Conservation (phyloP, 2,329 filamentous ascomycete genomes). For the Cladosporium sp. region DNA sequence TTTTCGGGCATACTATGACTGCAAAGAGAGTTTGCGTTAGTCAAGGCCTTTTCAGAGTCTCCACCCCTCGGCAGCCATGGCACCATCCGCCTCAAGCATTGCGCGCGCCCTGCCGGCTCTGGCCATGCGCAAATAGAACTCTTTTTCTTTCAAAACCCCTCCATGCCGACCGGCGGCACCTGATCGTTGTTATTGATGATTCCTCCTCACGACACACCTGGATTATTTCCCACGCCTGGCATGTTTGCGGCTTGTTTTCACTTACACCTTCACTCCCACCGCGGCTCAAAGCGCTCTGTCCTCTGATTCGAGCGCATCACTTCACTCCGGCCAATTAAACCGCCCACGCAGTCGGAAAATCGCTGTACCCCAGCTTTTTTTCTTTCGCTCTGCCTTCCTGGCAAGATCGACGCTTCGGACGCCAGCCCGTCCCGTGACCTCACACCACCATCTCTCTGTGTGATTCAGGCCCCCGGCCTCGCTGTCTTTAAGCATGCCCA, state of each 20-base stretch:
- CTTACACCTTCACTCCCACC: background rate
- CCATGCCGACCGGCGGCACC: background rate
- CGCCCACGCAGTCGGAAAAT: conserved; percentile 4
- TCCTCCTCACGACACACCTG: background rate
- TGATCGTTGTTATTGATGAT: background rate
- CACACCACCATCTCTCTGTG: no score
- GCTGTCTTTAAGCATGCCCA: conserved; percentile 25
- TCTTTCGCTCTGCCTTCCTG: background rate
- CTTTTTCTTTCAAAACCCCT: conserved; percentile 10
- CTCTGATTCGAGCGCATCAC: conserved; percentile 4
- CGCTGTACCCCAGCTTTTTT: conserved; percentile 11
- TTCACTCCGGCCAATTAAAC: background rate
- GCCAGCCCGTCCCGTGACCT: background rate
- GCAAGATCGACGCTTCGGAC: background rate
- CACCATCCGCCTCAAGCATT: background rate
- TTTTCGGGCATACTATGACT: no score
- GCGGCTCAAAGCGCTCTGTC: background rate
- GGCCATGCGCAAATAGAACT: conserved; percentile 8
- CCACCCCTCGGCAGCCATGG: background rate
- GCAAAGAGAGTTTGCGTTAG: conserved; percentile 7
- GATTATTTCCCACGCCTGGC: conserved; percentile 4
- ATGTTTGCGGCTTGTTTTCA: conserved; percentile 1
- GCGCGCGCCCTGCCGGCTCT: conserved; percentile 8
- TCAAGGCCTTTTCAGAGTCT: background rate
- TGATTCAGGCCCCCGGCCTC: background rate